Percentiles rank a stretch among this genome's conserved stretches.
Evolutionary conservation across 2,329 filamentous ascomycete genomes (phyloP).

Genomic region (Ustilaginoidea virens): DNA sequence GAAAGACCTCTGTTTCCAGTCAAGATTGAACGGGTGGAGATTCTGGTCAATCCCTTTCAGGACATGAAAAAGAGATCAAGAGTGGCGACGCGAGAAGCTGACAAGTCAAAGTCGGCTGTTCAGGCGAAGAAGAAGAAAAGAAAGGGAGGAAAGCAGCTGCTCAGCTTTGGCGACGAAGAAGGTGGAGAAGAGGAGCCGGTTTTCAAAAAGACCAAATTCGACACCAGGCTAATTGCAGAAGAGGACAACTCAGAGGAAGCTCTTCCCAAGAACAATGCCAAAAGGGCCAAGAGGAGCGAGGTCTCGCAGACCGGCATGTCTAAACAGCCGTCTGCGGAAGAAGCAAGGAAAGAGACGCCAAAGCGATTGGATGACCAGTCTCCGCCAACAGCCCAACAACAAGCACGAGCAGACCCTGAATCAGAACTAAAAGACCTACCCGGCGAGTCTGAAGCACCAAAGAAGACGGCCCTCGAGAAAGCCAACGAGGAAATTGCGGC

Average conservation of each 20-base stretch:
- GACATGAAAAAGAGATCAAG: conserved; percentile 60
- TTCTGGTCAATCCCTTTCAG: conserved; percentile 68
- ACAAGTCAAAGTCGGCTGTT: conserved; percentile 18
- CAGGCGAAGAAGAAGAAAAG: conserved; percentile 53
- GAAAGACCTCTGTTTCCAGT: conserved; percentile 79
- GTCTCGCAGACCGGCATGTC: too few relatives aligned
- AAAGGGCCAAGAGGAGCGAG: conserved; percentile 15
- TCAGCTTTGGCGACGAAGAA: conserved; percentile 66
- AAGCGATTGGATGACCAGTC: not conserved
- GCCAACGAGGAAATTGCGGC: conserved; percentile 71
- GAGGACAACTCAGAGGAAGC: conserved; percentile 19
- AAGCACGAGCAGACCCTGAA: too few relatives aligned
- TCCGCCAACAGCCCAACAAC: not conserved
- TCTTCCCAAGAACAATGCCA: conserved; percentile 14
- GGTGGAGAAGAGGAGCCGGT: conserved; percentile 37
- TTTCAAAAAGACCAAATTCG: conserved; percentile 64
- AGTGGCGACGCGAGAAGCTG: conserved; percentile 31
- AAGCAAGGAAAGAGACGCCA: conserved; percentile 6
- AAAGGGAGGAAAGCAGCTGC: conserved; percentile 58
- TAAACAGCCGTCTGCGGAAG: too few relatives aligned
- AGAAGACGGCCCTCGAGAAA: conserved; percentile 43
- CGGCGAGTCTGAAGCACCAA: conserved; percentile 14
- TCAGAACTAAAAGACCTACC: conserved; percentile 9
- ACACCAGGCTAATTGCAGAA: conserved; percentile 55
- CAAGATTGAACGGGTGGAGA: conserved; percentile 58